Percentiles rank a stretch among this genome's conserved stretches.
These are phyloP conservation scores for Cutaneotrichosporon dermatis DNA, from an alignment of 1,284 basidiomycete species.

Conservation along the genomic window DNA sequence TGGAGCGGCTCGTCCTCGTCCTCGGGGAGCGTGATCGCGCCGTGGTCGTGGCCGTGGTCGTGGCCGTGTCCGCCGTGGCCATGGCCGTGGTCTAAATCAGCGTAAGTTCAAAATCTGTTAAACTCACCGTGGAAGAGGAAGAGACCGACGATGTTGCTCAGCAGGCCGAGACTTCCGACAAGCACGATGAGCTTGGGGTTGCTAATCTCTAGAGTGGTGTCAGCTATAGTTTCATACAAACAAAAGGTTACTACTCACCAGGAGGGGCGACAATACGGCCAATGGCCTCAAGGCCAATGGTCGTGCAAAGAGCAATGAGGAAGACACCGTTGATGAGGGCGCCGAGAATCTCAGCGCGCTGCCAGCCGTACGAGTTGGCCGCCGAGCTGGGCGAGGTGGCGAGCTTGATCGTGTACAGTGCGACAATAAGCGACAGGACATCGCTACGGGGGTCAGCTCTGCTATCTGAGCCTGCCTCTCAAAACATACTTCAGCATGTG, in stretches of 20 bases:
- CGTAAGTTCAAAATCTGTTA: neutral
- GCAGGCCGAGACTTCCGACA: constrained; percentile 83
- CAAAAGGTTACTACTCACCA: constrained; percentile 52
- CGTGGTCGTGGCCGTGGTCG: constrained; percentile 61
- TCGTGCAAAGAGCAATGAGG: constrained; percentile 90
- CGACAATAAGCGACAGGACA: constrained; percentile 90
- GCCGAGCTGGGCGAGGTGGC: constrained; percentile 42
- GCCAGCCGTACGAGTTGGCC: constrained; percentile 61
- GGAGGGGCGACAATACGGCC: constrained; percentile 81
- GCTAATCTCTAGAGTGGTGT: constrained; percentile 63
- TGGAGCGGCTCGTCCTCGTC: constrained; percentile 21
- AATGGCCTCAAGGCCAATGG: constrained; percentile 89
- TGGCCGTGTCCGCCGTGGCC: constrained; percentile 51
- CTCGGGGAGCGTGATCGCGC: constrained; percentile 26
- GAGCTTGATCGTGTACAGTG: constrained; percentile 93
- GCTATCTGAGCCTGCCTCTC: constrained; percentile 57
- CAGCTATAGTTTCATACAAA: no score
- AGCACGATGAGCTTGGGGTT: constrained; percentile 83
- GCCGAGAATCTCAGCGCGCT: constrained; percentile 96
- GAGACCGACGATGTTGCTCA: constrained; percentile 88
- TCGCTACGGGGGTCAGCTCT: constrained; percentile 65
- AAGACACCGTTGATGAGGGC: constrained; percentile 96
- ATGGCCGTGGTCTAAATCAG: constrained; percentile 62
- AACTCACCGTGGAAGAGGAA: constrained; percentile 87
- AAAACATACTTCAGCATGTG: constrained; percentile 85